Conservation (phyloP, 2,329 filamentous ascomycete genomes). For the Endothia cerciana region DNA sequence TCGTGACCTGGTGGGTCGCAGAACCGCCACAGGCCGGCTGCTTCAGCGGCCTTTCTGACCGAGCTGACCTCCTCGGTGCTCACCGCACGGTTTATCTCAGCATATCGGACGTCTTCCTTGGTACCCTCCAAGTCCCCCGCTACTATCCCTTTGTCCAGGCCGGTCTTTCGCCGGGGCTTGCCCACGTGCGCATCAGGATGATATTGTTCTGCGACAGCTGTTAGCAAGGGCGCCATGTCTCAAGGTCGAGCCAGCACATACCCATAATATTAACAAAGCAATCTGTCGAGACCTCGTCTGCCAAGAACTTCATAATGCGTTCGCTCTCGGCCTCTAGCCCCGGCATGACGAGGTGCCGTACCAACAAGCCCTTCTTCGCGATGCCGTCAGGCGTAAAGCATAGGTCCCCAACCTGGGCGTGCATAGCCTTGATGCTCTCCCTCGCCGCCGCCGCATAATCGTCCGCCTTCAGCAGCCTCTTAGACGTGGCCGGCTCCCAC, state of each 20-base stretch:
- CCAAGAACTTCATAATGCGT: slow-evolving; percentile 77
- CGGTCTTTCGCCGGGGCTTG: slow-evolving; percentile 56
- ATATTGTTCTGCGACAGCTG: slow-evolving; percentile 67
- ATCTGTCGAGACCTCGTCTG: slow-evolving; percentile 71
- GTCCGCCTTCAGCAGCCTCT: slow-evolving; percentile 75
- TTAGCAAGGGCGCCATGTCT: neutral
- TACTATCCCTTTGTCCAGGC: slow-evolving; percentile 34
- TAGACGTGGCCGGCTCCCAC: slow-evolving; percentile 69
- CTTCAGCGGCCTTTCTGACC: slow-evolving; percentile 69
- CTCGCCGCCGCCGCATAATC: slow-evolving; percentile 73
- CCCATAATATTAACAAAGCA: slow-evolving; percentile 82
- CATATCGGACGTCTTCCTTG: slow-evolving; percentile 63
- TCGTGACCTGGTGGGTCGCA: slow-evolving; percentile 63
- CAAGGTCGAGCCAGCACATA: neutral
- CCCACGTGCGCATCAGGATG: slow-evolving; percentile 81
- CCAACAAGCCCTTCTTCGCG: slow-evolving; percentile 74
- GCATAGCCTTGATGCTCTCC: slow-evolving; percentile 81
- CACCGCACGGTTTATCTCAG: slow-evolving; percentile 77
- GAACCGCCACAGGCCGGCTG: slow-evolving; percentile 79
- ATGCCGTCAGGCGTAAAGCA: slow-evolving; percentile 82
- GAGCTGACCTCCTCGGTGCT: slow-evolving; percentile 65
- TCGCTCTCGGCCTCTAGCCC: slow-evolving; percentile 74
- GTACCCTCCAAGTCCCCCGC: slow-evolving; percentile 36
- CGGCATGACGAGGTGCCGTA: slow-evolving; percentile 85
- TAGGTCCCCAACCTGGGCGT: slow-evolving; percentile 79